Percentiles rank a stretch among this genome's conserved stretches.
Evolutionary conservation across 208 protist genomes (phyloP).

Genomic region (Angomonas deanei): DNA sequence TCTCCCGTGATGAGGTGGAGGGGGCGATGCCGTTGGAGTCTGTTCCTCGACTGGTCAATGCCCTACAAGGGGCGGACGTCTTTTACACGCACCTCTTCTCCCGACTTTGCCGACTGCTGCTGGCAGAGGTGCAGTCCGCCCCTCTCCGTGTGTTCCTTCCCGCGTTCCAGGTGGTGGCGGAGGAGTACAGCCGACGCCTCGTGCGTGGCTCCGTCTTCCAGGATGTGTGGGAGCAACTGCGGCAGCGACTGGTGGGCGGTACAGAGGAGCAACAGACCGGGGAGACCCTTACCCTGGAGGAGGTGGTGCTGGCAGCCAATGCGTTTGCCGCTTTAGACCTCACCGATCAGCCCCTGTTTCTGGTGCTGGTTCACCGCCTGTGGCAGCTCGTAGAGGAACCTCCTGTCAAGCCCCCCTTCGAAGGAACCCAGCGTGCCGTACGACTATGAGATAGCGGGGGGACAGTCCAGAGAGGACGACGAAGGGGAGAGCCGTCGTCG

Average conservation of each 20-base stretch:
- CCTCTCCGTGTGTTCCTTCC: conserved; percentile 41
- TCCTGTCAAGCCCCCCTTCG: not conserved
- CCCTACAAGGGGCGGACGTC: conserved; percentile 43
- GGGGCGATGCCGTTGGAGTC: conserved; percentile 18
- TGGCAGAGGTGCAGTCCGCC: conserved; percentile 46
- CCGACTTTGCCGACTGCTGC: conserved; percentile 57
- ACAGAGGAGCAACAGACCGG: conserved; percentile 12
- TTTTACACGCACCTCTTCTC: conserved; percentile 68
- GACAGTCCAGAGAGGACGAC: not conserved
- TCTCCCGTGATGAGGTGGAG: conserved; percentile 7
- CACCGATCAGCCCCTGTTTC: conserved; percentile 48
- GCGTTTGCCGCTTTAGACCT: conserved; percentile 72
- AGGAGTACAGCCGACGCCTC: conserved; percentile 53
- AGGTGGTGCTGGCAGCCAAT: conserved; percentile 51
- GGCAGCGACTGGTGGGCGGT: conserved; percentile 52
- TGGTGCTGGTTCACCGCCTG: conserved; percentile 43
- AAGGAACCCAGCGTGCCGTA: not conserved
- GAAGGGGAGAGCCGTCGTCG: conserved; percentile 4
- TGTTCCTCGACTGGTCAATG: conserved; percentile 25
- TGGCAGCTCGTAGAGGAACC: conserved; percentile 28
- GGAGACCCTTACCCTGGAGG: conserved; percentile 6
- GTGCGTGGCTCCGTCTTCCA: conserved; percentile 49
- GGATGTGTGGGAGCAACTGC: conserved; percentile 77
- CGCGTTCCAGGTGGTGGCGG: conserved; percentile 51
- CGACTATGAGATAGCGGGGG: not conserved